Evolutionary conservation across 176 grass and related monocot genomes (phyloP), one percentile per base, ranked within the genome.

Genomic region (Rhipidocladum racemiflorum): DNA sequence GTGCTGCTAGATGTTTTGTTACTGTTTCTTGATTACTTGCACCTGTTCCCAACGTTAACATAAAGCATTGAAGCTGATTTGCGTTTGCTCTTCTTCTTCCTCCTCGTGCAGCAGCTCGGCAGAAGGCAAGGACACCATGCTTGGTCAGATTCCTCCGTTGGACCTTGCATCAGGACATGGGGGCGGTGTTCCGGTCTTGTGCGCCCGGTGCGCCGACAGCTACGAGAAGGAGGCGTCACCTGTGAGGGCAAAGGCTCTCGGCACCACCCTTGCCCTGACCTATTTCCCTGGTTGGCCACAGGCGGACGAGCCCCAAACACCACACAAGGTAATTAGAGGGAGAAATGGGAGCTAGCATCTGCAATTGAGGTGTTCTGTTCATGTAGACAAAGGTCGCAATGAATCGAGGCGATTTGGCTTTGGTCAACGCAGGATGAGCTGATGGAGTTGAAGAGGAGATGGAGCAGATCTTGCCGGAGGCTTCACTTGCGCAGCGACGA

Each of bases 281-380:
- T 84, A 76, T n/a, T 83, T 97, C 77, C 88, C 93, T 10, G 38
- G 54, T 8, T 89, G 93, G 93, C 78, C 90, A 61, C 90, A 79
- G 56, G 88, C 84, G 23, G 82, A 84, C 29, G 83, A 77, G 12
- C 85, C 87, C 27, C 70, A 70, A 1, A 54, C 72, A 5, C 69
- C 73, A 35, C 76, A 91, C 20, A 83, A 87, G 90, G 93, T 97
- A 83, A 84, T 25, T 2, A 9, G 7, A 36, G 1, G 18, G 64
- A 21, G 12, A 55, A 16, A 57, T 6, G 39, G 13, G 25, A 45
- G 8, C 5, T 20, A 25, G 0, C 21, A 7, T 15, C 28, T 59
- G 16, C 50, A 49, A 61, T 6, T 8, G 1, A 3, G 18, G 4
- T 20, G 24, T 20, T 6, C 28, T 15, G 36, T 12, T 20, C 21